Percentiles rank a stretch among this genome's conserved stretches.
These are phyloP conservation scores for Cladophialophora psammophila DNA, from an alignment of 2,329 filamentous ascomycete genomes.

Conservation along the genomic window DNA sequence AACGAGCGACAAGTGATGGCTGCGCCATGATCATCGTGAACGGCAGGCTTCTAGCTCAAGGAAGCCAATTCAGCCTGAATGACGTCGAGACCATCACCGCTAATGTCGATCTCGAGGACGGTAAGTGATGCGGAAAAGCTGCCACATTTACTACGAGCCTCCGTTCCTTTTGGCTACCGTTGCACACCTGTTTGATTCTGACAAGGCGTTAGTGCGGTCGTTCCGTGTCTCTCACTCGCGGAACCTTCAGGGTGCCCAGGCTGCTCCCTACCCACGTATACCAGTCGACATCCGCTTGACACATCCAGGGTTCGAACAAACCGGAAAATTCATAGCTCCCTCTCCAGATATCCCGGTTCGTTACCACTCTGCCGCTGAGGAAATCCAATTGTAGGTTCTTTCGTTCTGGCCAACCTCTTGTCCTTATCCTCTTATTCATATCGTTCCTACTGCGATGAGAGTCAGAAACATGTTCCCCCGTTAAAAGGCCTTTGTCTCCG, in stretches of 20 bases:
- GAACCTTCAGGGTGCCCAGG: not conserved
- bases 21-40: slow-evolving; percentile 5
- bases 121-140: not conserved
- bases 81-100: slow-evolving; percentile 3
- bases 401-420: slow-evolving; percentile 38
- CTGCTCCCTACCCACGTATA: not conserved
- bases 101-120: slow-evolving; percentile 3
- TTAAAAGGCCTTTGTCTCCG: not conserved
- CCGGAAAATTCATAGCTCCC: slow-evolving; percentile 20
- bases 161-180: not conserved
- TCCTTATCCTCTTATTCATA: slow-evolving; percentile 20
- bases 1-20: not conserved
- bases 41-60: slow-evolving; percentile 42
- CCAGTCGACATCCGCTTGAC: not conserved
- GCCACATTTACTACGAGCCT: not conserved
- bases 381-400: slow-evolving; percentile 46
- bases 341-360: slow-evolving; percentile 45
- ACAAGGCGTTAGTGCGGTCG: not conserved
- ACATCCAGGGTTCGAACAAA: not conserved
- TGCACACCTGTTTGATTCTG: not conserved
- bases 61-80: slow-evolving; percentile 41
- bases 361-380: slow-evolving; percentile 45
- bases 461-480: too few species aligned
- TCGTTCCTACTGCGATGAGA: too few species aligned
- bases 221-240: slow-evolving; percentile 1